Conservation (phyloP, 306 rosid genomes). For the Quillaja saponaria region DNA sequence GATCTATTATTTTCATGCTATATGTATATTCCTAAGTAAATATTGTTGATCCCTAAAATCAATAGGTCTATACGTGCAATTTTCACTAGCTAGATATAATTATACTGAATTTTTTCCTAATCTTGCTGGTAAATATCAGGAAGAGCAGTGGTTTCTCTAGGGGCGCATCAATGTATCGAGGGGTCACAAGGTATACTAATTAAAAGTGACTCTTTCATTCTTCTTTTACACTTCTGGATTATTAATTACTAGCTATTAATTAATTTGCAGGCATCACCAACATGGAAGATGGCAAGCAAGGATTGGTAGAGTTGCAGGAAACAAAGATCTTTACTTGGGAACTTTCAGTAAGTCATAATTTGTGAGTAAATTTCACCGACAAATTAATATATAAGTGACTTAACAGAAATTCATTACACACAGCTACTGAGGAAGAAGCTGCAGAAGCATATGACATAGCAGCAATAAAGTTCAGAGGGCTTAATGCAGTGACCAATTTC, state of each 20-base stretch:
- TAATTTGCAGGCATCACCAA: constrained; percentile 80
- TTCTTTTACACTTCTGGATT: too few species aligned
- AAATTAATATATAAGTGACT: too few species aligned
- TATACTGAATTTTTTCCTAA: background rate
- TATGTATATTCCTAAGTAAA: too few species aligned
- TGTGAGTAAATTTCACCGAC: background rate
- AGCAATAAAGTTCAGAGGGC: constrained; percentile 89
- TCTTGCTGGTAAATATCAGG: constrained; percentile 49
- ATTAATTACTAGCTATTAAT: too few species aligned
- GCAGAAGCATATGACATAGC: constrained; percentile 99
- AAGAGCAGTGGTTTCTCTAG: constrained; percentile 97
- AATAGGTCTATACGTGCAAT: too few species aligned
- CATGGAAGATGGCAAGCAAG: constrained; percentile 99
- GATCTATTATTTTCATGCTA: too few species aligned
- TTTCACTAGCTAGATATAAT: too few species aligned
- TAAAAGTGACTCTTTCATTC: too few species aligned
- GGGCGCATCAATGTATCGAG: constrained; percentile 99
- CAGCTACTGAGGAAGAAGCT: constrained; percentile 97
- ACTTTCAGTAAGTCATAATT: constrained; percentile 73
- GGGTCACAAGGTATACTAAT: constrained; percentile 78
- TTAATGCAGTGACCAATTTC: constrained; percentile 90
- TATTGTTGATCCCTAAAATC: too few species aligned
- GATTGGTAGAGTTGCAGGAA: constrained; percentile 98
- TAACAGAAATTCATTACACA: background rate
- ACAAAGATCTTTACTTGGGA: constrained; percentile 97